Conservation (phyloP, 2,329 filamentous ascomycete species). For the Dryadomyces quercivorus region DNA sequence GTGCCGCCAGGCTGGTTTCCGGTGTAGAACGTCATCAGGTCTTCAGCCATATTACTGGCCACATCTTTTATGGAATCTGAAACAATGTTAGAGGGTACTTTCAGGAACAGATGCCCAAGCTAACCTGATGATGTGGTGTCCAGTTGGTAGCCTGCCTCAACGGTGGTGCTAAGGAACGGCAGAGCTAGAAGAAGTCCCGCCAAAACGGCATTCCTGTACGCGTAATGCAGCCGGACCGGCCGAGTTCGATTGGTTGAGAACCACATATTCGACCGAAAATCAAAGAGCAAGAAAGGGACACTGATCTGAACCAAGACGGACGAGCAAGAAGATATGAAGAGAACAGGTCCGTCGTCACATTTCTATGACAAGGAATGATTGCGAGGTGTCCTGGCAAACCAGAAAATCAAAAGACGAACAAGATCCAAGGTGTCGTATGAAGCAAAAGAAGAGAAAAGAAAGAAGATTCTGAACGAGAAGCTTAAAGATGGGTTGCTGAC, state of each 20-base stretch:
- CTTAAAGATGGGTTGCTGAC: background rate
- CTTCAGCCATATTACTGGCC: slow-evolving; percentile 34
- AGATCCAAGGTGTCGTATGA: too few relatives aligned
- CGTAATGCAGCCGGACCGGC: background rate
- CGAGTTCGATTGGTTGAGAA: too few relatives aligned
- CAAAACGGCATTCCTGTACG: background rate
- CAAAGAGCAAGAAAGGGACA: too few relatives aligned
- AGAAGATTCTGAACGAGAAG: background rate
- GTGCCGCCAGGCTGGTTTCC: slow-evolving; percentile 47
- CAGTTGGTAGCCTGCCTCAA: slow-evolving; percentile 6
- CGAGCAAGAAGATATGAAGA: too few relatives aligned
- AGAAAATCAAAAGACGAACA: background rate
- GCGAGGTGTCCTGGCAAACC: too few relatives aligned
- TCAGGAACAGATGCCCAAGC: background rate
- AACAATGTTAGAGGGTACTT: background rate
- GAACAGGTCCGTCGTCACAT: too few relatives aligned
- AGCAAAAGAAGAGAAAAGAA: background rate
- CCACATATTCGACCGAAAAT: too few relatives aligned
- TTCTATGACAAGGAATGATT: too few relatives aligned
- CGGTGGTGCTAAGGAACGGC: background rate
- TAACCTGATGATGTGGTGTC: slow-evolving; percentile 6
- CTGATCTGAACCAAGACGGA: too few relatives aligned
- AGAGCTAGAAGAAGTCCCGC: background rate
- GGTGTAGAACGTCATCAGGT: slow-evolving; percentile 37
- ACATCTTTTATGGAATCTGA: slow-evolving; percentile 37